Evolutionary conservation across 805 yeast genomes (phyloP), one percentile per base, ranked within the genome.

Genomic region (Saturnispora serradocipensis): DNA sequence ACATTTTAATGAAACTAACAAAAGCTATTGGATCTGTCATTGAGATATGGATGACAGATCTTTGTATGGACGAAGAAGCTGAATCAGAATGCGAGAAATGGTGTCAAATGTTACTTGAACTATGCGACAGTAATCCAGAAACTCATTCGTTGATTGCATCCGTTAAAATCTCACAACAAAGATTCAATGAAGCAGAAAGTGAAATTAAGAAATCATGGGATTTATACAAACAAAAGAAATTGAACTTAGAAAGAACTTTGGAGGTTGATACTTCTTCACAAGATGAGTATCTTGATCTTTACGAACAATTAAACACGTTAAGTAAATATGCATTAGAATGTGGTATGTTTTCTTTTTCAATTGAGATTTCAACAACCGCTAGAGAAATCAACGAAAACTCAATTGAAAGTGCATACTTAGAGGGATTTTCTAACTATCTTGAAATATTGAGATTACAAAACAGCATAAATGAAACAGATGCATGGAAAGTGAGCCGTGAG

Each of bases 41-140:
- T 61, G 99, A 91, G 67, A 85, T 88, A 52, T 90, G 96, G 96
- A 88, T 89, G 97, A 91, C 98, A 1, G 97, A 91, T 71, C 72
- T 90, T 56, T 90, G 98, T 71, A 88, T 90, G 96, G 95, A 88
- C 61, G 81, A 81, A 3, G 82, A 84, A 58, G 98, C 98, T 2
- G 98, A 93, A 67, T 22, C 65, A 8, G 76, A 80, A 65, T 93
- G 98, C 69, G 86, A 89, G 59, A 73, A 73, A 51, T 72, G 87
- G 57, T 83, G 90, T 50, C 67, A 76, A 10, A 78, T 77, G 58
- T 81, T 95, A 1, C 67, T 88, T 61, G 68, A 77, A 49, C 67
- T 86, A 34, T 85, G 84, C 56, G 38, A 55, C 3, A 71, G 72
- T 22, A 82, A 86, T 53, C 86, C 96, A 1, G 97, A 90, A 65